Evolutionary conservation across 345 rosid species (phyloP).

Genomic region (thale cress (Arabidopsis thaliana)): TAIR10.1 NC_003070.9:27625001-27625500

Average conservation of each 20-base stretch:
- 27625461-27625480: conserved; percentile 31
- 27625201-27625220: conserved; percentile 37
- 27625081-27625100: conserved; percentile 20
- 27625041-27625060: conserved; percentile 32
- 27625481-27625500: conserved; percentile 29
- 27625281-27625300: conserved; percentile 35
- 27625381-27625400: conserved; percentile 2
- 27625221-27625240: conserved; percentile 39
- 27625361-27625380: background rate
- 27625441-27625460: conserved; percentile 7
- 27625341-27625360: background rate
- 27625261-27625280: conserved; percentile 28
- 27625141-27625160: background rate
- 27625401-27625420: conserved; percentile 31
- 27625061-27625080: conserved; percentile 22
- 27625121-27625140: background rate
- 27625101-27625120: background rate
- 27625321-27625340: conserved; percentile 22
- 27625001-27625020: conserved; percentile 36
- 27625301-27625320: background rate
- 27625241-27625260: conserved; percentile 22
- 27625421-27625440: conserved; percentile 24
- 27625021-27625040: conserved; percentile 9
- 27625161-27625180: background rate
- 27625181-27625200: conserved; percentile 11